phyloP scores from a whole-genome alignment of 1,139 yeast species.

The Pichia sp. region DNA sequence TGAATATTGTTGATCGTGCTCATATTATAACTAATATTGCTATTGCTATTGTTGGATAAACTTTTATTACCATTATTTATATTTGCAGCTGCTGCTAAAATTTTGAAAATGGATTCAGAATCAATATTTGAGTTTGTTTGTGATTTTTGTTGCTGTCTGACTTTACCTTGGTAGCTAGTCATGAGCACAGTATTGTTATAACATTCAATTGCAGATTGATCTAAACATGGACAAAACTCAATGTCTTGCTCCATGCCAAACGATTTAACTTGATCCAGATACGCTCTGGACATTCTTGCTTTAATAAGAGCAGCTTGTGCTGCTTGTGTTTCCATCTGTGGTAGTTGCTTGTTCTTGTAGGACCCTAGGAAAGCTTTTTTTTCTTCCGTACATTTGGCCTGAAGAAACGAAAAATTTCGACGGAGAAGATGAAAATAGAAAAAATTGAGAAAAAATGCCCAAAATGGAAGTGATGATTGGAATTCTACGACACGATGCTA shows the following conservation, averaged over 20 bases:
- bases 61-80: conserved; percentile 1
- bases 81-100: conserved; percentile 21
- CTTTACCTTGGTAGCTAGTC: not conserved
- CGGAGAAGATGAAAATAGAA: too few relatives aligned
- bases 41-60: not conserved
- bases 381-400: not conserved
- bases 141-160: not conserved
- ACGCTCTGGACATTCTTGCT: conserved; percentile 33
- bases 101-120: conserved; percentile 21
- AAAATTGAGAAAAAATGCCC: not conserved
- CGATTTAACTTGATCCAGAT: conserved; percentile 58
- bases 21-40: conserved; percentile 7
- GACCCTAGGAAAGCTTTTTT: not conserved
- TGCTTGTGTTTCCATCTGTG: conserved; percentile 1
- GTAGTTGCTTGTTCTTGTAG: too few relatives aligned
- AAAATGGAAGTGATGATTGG: not conserved
- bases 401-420: not conserved
- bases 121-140: conserved; percentile 15
- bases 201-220: conserved; percentile 23
- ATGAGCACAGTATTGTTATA: conserved; percentile 1
- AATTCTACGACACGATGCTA: too few relatives aligned
- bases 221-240: conserved; percentile 56
- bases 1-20: not conserved
- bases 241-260: conserved; percentile 65
- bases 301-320: conserved; percentile 10